phyloP scores from a whole-genome alignment of 129 eudicot genomes.

The sunflower (Helianthus annuus) region HanXRQr2.0-SUNRISE NC_035443.2:4183265-4183764 shows the following conservation, averaged over 20 bases:
- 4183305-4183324: not conserved
- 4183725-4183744: constrained; percentile 49
- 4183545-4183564: constrained; percentile 43
- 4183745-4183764: constrained; percentile 51
- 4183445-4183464: constrained; percentile 43
- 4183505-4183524: constrained; percentile 48
- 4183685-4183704: constrained; percentile 21
- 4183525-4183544: constrained; percentile 43
- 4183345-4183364: constrained; percentile 37
- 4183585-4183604: constrained; percentile 46
- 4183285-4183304: not conserved
- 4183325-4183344: not conserved
- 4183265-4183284: not conserved
- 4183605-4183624: constrained; percentile 48
- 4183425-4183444: constrained; percentile 38
- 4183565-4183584: constrained; percentile 43
- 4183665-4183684: constrained; percentile 46
- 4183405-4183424: constrained; percentile 39
- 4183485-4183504: constrained; percentile 30
- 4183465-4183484: constrained; percentile 44
- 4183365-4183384: constrained; percentile 36
- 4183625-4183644: constrained; percentile 49
- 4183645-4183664: constrained; percentile 54
- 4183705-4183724: constrained; percentile 36
- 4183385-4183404: constrained; percentile 37